phyloP scores from a whole-genome alignment of 2,329 filamentous ascomycete species.

The Aspergillus clavatus region DNA sequence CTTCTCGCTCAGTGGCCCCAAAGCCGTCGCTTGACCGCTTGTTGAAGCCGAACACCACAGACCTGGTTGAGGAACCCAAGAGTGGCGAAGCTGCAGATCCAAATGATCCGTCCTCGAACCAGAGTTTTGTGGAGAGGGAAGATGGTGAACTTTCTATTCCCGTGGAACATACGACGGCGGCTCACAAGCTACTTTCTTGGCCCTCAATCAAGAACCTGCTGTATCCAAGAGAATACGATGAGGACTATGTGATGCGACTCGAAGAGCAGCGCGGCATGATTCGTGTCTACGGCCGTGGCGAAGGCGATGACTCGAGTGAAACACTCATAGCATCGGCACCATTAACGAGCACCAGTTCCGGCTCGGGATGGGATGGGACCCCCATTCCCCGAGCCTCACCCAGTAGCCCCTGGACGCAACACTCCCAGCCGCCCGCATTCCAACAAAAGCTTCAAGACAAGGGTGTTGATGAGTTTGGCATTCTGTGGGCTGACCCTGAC shows the following conservation, averaged over 20 bases:
- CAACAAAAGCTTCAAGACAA: slow-evolving; percentile 35
- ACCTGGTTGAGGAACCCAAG: slow-evolving; percentile 12
- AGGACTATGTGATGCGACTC: slow-evolving; percentile 68
- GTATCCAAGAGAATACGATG: slow-evolving; percentile 51
- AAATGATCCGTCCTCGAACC: slow-evolving; percentile 2
- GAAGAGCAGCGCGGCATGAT: slow-evolving; percentile 71
- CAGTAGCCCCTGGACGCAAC: slow-evolving; percentile 51
- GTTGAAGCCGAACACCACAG: slow-evolving; percentile 22
- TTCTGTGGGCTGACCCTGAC: slow-evolving; percentile 49
- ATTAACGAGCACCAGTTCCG: slow-evolving; percentile 16
- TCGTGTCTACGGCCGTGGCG: slow-evolving; percentile 72
- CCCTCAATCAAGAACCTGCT: slow-evolving; percentile 63
- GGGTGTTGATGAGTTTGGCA: slow-evolving; percentile 48
- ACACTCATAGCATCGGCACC: slow-evolving; percentile 38
- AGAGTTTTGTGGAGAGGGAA: slow-evolving; percentile 20
- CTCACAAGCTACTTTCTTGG: slow-evolving; percentile 73
- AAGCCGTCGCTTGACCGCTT: slow-evolving; percentile 15
- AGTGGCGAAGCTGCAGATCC: slow-evolving; percentile 6
- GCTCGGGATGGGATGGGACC: slow-evolving; percentile 20
- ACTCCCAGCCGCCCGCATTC: slow-evolving; percentile 24
- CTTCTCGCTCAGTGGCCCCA: slow-evolving; percentile 1
- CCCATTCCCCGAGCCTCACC: slow-evolving; percentile 38
- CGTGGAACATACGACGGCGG: slow-evolving; percentile 83
- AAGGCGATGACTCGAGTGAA: slow-evolving; percentile 61
- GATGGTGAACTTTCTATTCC: slow-evolving; percentile 66